A percentile compares a stretch with the other conserved stretches of the same genome.
These are phyloP conservation scores for Suillus paluster DNA, from an alignment of 768 basidiomycete genomes.

Conservation along the genomic window DNA sequence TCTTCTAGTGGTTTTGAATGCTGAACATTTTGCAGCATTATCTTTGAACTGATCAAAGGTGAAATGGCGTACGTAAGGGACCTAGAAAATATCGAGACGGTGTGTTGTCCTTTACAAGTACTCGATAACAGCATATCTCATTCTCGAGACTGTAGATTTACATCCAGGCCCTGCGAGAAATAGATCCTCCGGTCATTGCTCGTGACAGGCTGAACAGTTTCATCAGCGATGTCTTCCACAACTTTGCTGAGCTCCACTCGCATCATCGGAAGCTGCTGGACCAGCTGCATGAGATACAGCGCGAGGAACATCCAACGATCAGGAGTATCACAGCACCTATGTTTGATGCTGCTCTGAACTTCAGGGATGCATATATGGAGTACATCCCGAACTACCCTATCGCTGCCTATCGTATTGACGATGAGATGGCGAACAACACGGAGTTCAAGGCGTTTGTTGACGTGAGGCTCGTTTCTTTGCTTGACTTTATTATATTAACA, in stretches of 20 bases:
- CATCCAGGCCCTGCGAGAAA: conserved; percentile 69
- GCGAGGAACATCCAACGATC: conserved; percentile 84
- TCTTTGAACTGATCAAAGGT: conserved; percentile 93
- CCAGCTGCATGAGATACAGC: conserved; percentile 83
- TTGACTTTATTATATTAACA: conserved; percentile 8
- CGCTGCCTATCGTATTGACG: conserved; percentile 84
- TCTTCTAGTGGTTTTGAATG: conserved; percentile 2
- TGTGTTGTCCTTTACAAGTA: conserved; percentile 38
- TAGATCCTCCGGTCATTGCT: conserved; percentile 71
- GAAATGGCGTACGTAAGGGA: conserved; percentile 96
- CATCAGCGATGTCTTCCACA: conserved; percentile 88
- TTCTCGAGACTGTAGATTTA: conserved; percentile 63
- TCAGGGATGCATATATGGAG: conserved; percentile 90
- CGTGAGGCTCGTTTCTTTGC: conserved; percentile 43
- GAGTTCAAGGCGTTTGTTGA: conserved; percentile 85
- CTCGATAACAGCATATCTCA: background rate
- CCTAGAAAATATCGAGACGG: conserved; percentile 81
- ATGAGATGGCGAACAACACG: conserved; percentile 83
- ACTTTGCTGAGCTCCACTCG: conserved; percentile 73
- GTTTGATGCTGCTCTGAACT: conserved; percentile 89
- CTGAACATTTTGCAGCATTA: conserved; percentile 57
- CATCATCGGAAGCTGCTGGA: conserved; percentile 81
- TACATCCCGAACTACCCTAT: conserved; percentile 95
- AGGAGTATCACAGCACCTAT: conserved; percentile 81
- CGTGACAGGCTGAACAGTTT: conserved; percentile 74